Conservation (phyloP, 345 rosid genomes). For the Eucalyptus sp. region DNA sequence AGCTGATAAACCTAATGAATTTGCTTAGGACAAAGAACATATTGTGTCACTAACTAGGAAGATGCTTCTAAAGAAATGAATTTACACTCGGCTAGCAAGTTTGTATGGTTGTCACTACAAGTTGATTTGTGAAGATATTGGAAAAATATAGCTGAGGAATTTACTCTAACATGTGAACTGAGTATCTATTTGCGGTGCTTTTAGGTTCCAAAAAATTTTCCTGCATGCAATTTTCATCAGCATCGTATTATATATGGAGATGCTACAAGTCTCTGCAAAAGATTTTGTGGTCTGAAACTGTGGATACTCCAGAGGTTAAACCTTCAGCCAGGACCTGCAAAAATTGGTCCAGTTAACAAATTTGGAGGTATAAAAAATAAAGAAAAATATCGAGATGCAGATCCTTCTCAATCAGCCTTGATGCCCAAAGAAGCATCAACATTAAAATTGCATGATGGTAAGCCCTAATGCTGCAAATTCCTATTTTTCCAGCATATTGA, state of each 20-base stretch:
- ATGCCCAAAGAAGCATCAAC: conserved; percentile 5
- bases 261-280: conserved; percentile 17
- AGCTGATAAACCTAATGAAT: neutral
- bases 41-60: neutral
- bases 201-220: conserved; percentile 15
- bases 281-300: conserved; percentile 35
- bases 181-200: neutral
- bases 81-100: neutral
- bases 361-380: conserved; percentile 19
- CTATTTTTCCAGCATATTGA: neutral
- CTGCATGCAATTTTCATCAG: neutral
- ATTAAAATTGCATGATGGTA: neutral
- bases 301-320: conserved; percentile 27
- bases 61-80: neutral
- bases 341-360: conserved; percentile 8
- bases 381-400: conserved; percentile 1
- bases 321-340: neutral
- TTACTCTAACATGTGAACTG: neutral
- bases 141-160: conserved; percentile 8
- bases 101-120: neutral
- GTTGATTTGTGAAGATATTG: neutral
- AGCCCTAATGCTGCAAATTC: neutral
- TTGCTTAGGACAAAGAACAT: neutral
- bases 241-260: conserved; percentile 12
- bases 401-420: conserved; percentile 14